A percentile compares a stretch with the other conserved stretches of the same genome.
Conservation (phyloP, 1,284 basidiomycete species). For the Ceratobasidium theobromae region DNA sequence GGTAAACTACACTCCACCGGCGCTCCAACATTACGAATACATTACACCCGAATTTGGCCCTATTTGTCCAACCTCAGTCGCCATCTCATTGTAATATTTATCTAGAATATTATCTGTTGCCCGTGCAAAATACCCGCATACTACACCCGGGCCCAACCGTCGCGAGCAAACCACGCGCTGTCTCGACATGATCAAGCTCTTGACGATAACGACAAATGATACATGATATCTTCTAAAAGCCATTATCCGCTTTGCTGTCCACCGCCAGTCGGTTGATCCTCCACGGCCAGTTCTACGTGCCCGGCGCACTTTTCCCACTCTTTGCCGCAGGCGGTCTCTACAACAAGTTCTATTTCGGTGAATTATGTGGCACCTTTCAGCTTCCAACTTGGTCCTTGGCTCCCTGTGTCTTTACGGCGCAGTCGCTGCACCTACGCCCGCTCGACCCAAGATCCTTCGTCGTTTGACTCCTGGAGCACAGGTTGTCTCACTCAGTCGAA, state of each 20-base stretch:
- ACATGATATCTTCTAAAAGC: background rate
- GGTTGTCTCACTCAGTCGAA: slow-evolving; percentile 24
- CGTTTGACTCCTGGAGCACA: slow-evolving; percentile 11
- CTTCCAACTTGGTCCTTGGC: background rate
- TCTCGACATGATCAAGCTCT: background rate
- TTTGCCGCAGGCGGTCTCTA: slow-evolving; percentile 17
- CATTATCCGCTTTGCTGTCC: background rate
- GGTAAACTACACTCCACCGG: no score
- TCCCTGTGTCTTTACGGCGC: background rate
- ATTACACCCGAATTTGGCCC: no score
- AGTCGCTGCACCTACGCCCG: slow-evolving; percentile 10
- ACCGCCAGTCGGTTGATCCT: slow-evolving; percentile 5
- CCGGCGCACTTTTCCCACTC: slow-evolving; percentile 14
- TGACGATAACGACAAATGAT: background rate
- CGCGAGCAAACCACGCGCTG: background rate
- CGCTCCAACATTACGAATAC: no score
- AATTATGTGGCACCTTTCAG: slow-evolving; percentile 3
- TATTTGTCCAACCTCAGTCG: no score
- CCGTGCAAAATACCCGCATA: background rate
- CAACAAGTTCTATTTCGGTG: background rate
- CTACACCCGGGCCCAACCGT: slow-evolving; percentile 2
- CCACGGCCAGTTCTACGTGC: slow-evolving; percentile 10
- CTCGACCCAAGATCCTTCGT: slow-evolving; percentile 22
- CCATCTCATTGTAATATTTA: no score
- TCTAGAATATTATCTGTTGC: no score